phyloP scores from a whole-genome alignment of 345 rosid species.

The Lepidium aucheri region DNA sequence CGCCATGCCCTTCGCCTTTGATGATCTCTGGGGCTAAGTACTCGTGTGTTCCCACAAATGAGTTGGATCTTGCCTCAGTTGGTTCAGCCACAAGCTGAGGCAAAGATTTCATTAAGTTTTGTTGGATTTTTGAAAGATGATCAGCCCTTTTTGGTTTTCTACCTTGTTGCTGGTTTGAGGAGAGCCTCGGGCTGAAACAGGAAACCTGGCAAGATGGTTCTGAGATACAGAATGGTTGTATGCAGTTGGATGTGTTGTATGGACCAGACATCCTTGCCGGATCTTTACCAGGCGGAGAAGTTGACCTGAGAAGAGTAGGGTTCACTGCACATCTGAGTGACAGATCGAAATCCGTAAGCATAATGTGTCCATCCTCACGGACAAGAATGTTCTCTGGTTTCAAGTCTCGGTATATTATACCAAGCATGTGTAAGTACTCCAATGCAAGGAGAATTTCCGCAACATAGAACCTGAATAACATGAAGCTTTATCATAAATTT shows the following conservation, averaged over 20 bases:
- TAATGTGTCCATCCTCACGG: conserved; percentile 95
- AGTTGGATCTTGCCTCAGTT: conserved; percentile 90
- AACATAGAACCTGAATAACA: conserved; percentile 70
- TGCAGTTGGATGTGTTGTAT: conserved; percentile 61
- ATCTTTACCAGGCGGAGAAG: conserved; percentile 39
- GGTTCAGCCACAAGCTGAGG: conserved; percentile 99
- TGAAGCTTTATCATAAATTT: not conserved
- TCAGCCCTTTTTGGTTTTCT: conserved; percentile 52
- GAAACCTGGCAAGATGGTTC: conserved; percentile 74
- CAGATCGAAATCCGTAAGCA: conserved; percentile 96
- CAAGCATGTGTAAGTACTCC: conserved; percentile 98
- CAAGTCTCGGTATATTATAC: conserved; percentile 82
- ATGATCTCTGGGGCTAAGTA: conserved; percentile 97
- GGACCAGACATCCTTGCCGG: conserved; percentile 69
- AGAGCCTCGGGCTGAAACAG: conserved; percentile 85
- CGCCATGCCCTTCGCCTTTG: conserved; percentile 98
- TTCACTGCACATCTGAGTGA: conserved; percentile 82
- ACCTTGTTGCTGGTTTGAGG: conserved; percentile 53
- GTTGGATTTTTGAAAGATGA: conserved; percentile 24
- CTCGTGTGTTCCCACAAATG: conserved; percentile 96
- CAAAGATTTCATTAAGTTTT: conserved; percentile 41
- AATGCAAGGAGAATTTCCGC: conserved; percentile 96
- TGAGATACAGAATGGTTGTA: conserved; percentile 63
- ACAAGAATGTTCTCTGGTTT: conserved; percentile 97
- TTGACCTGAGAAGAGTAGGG: conserved; percentile 75